Evolutionary conservation across 352 stramenopile species (phyloP).

Genomic region (Phytopythium vexans): DNA sequence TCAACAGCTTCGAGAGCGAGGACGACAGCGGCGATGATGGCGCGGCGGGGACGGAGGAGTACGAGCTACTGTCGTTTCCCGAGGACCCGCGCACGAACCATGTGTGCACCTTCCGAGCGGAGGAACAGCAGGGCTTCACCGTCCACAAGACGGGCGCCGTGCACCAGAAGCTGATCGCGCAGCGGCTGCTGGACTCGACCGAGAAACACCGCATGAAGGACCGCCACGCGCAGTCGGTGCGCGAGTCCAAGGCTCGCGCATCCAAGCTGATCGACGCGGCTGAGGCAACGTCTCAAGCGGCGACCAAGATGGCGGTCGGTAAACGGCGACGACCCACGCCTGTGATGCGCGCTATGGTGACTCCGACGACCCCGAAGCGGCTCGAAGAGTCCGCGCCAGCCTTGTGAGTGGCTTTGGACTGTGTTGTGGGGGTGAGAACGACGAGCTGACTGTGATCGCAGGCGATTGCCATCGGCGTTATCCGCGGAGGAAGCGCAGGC

Average conservation of each 20-base stretch:
- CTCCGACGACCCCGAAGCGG: not conserved
- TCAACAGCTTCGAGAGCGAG: constrained; percentile 16
- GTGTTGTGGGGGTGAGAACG: not conserved
- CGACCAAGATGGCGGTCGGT: not conserved
- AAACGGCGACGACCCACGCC: not conserved
- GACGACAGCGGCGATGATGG: constrained; percentile 10
- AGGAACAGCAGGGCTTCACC: constrained; percentile 26
- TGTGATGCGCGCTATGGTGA: not conserved
- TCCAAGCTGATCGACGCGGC: constrained; percentile 56
- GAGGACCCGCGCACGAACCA: constrained; percentile 72
- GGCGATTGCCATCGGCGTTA: constrained; percentile 32
- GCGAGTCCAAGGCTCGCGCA: constrained; percentile 60
- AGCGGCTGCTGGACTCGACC: constrained; percentile 66
- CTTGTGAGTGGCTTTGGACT: not conserved
- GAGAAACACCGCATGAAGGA: constrained; percentile 85
- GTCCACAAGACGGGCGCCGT: constrained; percentile 60
- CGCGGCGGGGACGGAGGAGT: constrained; percentile 27
- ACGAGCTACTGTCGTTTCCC: constrained; percentile 74
- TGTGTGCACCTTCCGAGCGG: constrained; percentile 47
- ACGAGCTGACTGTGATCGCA: not conserved
- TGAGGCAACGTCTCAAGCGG: constrained; percentile 6
- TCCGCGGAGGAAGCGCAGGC: constrained; percentile 26
- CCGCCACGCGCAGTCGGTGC: constrained; percentile 68
- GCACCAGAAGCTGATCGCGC: constrained; percentile 79
- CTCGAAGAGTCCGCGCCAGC: not conserved